These are phyloP conservation scores for Adenanthera pavonina DNA, from an alignment of 306 rosid species.

Conservation along the genomic window DNA sequence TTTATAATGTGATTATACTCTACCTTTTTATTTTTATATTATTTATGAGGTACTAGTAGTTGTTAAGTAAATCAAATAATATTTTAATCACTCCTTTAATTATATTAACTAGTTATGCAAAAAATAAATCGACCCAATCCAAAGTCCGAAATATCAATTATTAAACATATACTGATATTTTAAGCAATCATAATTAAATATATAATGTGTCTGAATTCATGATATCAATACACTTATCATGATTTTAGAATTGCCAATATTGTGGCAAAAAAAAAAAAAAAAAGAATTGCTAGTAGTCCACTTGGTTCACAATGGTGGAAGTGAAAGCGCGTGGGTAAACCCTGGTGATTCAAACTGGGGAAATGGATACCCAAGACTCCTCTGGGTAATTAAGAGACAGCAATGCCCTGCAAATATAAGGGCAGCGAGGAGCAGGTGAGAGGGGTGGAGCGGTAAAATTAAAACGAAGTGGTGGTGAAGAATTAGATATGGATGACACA, in stretches of 20 bases:
- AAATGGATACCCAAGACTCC: background rate
- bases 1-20: background rate
- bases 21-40: background rate
- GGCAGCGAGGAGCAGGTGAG: background rate
- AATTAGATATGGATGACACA: background rate
- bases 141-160: background rate
- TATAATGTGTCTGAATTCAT: background rate
- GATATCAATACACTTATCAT: background rate
- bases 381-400: background rate
- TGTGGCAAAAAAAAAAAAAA: too few relatives aligned
- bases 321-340: background rate
- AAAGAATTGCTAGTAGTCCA: too few relatives aligned
- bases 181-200: background rate
- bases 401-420: background rate
- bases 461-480: background rate
- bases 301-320: background rate
- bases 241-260: background rate
- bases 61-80: too few relatives aligned
- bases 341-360: background rate
- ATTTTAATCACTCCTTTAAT: too few relatives aligned
- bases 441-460: conserved; percentile 18
- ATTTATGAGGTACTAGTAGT: too few relatives aligned
- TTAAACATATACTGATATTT: background rate
- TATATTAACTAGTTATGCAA: background rate
- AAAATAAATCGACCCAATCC: background rate